A percentile compares a stretch with the other conserved stretches of the same genome.
Evolutionary conservation across 257 asterid species (phyloP).

Genomic region (Ajuga chamaepitys): DNA sequence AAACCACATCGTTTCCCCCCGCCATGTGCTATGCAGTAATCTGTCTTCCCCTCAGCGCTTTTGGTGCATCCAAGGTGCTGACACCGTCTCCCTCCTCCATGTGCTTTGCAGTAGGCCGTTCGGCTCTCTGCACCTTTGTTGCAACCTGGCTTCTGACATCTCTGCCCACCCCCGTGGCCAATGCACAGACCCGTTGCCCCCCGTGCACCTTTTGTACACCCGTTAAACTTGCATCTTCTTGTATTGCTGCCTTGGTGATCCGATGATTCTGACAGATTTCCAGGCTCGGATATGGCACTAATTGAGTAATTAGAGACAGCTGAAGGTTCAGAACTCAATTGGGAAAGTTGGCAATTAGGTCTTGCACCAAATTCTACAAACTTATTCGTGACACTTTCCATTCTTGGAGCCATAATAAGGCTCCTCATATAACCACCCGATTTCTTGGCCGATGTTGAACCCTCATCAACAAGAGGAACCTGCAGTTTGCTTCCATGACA

Average conservation of each 20-base stretch:
- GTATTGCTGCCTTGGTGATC: conserved; percentile 30
- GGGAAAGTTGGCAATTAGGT: conserved; percentile 41
- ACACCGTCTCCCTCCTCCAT: conserved; percentile 82
- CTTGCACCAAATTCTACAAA: conserved; percentile 23
- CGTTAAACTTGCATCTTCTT: conserved; percentile 56
- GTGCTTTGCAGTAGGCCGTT: conserved; percentile 83
- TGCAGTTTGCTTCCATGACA: conserved; percentile 21
- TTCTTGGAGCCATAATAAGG: conserved; percentile 61
- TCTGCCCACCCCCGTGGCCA: conserved; percentile 89
- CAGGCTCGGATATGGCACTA: conserved; percentile 56
- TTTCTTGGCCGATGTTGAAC: conserved; percentile 78
- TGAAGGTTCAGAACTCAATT: conserved; percentile 58
- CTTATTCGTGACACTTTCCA: conserved; percentile 20
- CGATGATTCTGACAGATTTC: conserved; percentile 33
- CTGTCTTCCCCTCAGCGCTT: conserved; percentile 87
- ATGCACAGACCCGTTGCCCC: conserved; percentile 85
- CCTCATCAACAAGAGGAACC: conserved; percentile 60
- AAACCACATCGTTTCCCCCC: conserved; percentile 74
- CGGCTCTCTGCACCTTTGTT: conserved; percentile 88
- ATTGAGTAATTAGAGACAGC: conserved; percentile 48
- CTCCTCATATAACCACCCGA: conserved; percentile 79
- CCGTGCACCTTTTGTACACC: conserved; percentile 77
- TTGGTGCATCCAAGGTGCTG: conserved; percentile 79
- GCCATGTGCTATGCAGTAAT: conserved; percentile 78
- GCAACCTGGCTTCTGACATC: conserved; percentile 86